Percentiles rank a stretch among this genome's conserved stretches.
Conservation (phyloP, 495 filamentous ascomycete species). For the Collariella sp. region DNA sequence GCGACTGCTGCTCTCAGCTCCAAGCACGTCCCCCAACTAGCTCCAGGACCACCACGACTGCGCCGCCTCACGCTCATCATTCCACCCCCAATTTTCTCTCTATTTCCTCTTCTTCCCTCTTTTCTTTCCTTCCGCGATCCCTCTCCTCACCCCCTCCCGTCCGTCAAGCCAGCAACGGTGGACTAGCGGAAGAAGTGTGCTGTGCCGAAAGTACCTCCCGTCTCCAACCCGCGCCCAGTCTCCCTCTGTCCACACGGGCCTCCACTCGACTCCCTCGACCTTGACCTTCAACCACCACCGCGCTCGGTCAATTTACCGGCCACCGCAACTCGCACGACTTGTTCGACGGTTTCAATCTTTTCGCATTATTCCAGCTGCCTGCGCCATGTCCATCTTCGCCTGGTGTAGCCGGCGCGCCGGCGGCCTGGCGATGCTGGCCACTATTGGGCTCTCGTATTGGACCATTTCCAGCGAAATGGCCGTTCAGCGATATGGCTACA, state of each 20-base stretch:
- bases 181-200: slow-evolving; percentile 20
- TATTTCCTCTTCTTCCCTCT: slow-evolving; percentile 13
- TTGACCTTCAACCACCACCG: background rate
- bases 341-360: background rate
- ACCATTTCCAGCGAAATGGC: slow-evolving; percentile 39
- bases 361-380: background rate
- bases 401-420: slow-evolving; percentile 43
- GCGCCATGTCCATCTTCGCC: slow-evolving; percentile 38
- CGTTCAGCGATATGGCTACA: slow-evolving; percentile 37
- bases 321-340: background rate
- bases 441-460: slow-evolving; percentile 38
- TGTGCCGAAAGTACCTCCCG: slow-evolving; percentile 15
- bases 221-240: slow-evolving; percentile 17
- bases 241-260: slow-evolving; percentile 14
- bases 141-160: slow-evolving; percentile 17
- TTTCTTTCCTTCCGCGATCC: slow-evolving; percentile 14
- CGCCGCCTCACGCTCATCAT: slow-evolving; percentile 14
- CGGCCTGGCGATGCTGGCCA: slow-evolving; percentile 41
- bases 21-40: slow-evolving; percentile 10
- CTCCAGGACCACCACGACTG: background rate
- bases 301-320: background rate
- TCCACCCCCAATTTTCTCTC: slow-evolving; percentile 9
- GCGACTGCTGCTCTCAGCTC: slow-evolving; percentile 15
- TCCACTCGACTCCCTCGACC: slow-evolving; percentile 1
- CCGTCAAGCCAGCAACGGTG: slow-evolving; percentile 15